Base-by-base conservation (phyloP, 768 basidiomycete genomes). In the Leccinum truebloodii region DNA sequence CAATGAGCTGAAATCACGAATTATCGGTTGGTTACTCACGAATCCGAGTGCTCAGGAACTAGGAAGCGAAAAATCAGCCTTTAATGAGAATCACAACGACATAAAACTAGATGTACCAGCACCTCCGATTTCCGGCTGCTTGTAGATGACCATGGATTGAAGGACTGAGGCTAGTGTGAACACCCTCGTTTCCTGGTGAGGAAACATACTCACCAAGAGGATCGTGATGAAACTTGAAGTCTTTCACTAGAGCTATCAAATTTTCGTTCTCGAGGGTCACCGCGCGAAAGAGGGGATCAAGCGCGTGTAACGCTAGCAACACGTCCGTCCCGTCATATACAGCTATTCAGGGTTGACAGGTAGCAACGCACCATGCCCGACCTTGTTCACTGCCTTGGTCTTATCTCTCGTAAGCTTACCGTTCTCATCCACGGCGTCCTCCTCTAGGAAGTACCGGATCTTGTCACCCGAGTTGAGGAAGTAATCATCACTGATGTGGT, bases 101-200 rank as follows among this genome's bases (percentile, higher is more conserved):
- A 24, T 30, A 30, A 30, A 30, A 32, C 14, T 20, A 64, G 77
- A 64, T 13, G 0, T 59, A 94, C 94, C 94, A 84, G 91, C 87
- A 2, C 94, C 94, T 2, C 97, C 96, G 26, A 98, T 95, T 57
- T 88, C 81, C 5, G 92, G 87, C 70, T 98, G 95, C 75, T 98
- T 98, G 67, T 89, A 94, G 61, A 98, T 99, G 34, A 96, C 80
- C 95, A 97, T 97, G 3, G 91, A 93, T 70, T 96, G 94, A 34
- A 95, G 78, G 2, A 92, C 95, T 90, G 24, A 65, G 46, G 24
- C 26, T 34, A 22, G 24, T 18, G 22, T 55, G n/a, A 51, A 22
- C 24, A 14, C 39, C 10, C 2, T 6, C 26, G 20, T 28, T 12
- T 13, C 50, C 46, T 35, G 6, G 3, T 10, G 24, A 22, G 37